These are phyloP conservation scores for Sporisorium scitamineum DNA, from an alignment of 1,284 basidiomycete species.

Conservation along the genomic window DNA sequence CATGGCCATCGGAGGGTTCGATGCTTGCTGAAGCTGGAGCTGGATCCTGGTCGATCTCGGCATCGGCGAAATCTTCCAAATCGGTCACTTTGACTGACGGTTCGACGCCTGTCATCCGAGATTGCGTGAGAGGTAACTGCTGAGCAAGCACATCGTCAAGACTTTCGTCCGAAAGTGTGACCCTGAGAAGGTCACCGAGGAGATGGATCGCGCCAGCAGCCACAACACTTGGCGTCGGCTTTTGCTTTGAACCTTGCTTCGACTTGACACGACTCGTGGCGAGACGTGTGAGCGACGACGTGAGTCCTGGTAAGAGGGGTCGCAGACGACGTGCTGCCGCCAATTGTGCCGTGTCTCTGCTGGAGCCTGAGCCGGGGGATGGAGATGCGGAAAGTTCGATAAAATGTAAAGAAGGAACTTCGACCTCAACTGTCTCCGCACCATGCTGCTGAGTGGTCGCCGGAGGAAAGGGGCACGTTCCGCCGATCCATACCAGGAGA, in stretches of 20 bases:
- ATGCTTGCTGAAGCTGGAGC: neutral
- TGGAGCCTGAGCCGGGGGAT: neutral
- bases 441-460: neutral
- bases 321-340: constrained; percentile 20
- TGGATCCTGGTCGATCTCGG: neutral
- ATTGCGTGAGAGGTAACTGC: neutral
- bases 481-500: constrained; percentile 42
- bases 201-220: constrained; percentile 18
- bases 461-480: constrained; percentile 12
- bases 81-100: constrained; percentile 6
- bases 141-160: neutral
- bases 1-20: neutral
- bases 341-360: neutral
- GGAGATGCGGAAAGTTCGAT: neutral
- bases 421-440: neutral
- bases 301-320: constrained; percentile 36
- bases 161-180: constrained; percentile 18
- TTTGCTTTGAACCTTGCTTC: constrained; percentile 7
- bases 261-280: constrained; percentile 28
- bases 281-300: constrained; percentile 39
- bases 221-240: constrained; percentile 21
- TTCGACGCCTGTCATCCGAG: neutral
- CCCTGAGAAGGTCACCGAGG: constrained; percentile 25
- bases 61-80: constrained; percentile 23
- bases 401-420: neutral